Evolutionary conservation across 352 stramenopile genomes (phyloP).

Genomic region (Elongisporangium prolatum): DNA sequence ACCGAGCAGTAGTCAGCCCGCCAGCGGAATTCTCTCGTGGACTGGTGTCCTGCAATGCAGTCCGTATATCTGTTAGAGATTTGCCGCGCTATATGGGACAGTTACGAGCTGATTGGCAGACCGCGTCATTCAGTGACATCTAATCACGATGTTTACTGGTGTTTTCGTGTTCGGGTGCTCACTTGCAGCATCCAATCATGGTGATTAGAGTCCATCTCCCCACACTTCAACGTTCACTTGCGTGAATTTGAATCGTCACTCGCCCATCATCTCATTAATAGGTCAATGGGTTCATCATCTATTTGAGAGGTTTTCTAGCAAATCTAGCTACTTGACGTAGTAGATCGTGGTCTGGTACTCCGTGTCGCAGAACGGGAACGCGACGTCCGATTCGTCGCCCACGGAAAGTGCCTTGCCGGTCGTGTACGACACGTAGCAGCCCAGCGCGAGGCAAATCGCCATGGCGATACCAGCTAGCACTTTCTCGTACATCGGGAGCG

Average conservation of each 20-base stretch:
- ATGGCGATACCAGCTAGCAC: constrained; percentile 22
- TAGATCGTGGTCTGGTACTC: constrained; percentile 36
- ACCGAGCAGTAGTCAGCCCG: neutral
- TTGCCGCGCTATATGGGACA: neutral
- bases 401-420: constrained; percentile 36
- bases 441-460: constrained; percentile 28
- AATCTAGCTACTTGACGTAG: constrained; percentile 9
- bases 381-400: constrained; percentile 21
- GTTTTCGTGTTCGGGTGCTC: neutral
- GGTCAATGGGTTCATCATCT: neutral
- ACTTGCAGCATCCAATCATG: neutral
- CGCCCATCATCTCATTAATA: neutral
- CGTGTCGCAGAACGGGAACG: constrained; percentile 42
- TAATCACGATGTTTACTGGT: neutral
- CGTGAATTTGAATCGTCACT: neutral
- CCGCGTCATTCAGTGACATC: neutral
- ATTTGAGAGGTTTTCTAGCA: neutral
- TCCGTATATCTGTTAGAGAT: neutral
- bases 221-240: neutral
- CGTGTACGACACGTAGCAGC: constrained; percentile 36
- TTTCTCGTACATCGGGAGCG: constrained; percentile 34
- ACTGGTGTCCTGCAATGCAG: neutral
- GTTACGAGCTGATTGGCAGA: neutral
- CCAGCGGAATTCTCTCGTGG: neutral
- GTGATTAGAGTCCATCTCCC: neutral